A percentile compares a stretch with the other conserved stretches of the same genome.
Evolutionary conservation across 495 filamentous ascomycete genomes (phyloP).

Genomic region (Neurospora sp.): DNA sequence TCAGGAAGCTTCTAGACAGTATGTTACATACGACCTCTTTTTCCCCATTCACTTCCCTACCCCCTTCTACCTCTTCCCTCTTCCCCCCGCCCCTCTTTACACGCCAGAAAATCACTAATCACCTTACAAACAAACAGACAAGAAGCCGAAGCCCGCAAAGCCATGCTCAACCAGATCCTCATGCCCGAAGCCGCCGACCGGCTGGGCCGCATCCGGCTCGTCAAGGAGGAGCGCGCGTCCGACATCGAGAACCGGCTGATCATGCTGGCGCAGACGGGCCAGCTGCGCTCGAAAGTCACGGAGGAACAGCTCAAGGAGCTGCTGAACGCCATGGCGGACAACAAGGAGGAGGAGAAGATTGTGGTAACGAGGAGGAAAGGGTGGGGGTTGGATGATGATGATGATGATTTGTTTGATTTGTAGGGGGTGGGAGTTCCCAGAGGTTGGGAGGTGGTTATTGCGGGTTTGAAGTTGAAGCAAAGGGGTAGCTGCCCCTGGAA

Average conservation of each 20-base stretch:
- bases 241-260: constrained; percentile 91
- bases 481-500: constrained; percentile 2
- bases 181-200: constrained; percentile 88
- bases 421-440: constrained; percentile 11
- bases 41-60: no score
- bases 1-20: constrained; percentile 57
- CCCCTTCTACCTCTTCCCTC: no score
- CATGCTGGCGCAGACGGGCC: constrained; percentile 78
- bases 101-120: background rate
- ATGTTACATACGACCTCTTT: constrained; percentile 6
- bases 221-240: constrained; percentile 81
- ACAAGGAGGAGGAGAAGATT: constrained; percentile 62
- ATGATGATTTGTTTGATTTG: constrained; percentile 68
- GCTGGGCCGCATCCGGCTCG: constrained; percentile 85
- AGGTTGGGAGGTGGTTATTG: background rate
- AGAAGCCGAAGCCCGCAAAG: constrained; percentile 56
- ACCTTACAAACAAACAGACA: constrained; percentile 18
- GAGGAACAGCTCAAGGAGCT: constrained; percentile 91
- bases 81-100: background rate
- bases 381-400: constrained; percentile 78
- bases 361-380: constrained; percentile 74
- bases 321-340: constrained; percentile 71
- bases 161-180: constrained; percentile 84
- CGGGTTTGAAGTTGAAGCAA: background rate
- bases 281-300: constrained; percentile 77